Conservation (phyloP, 148 eudicot genomes). For the Heliamphora exappendiculata region DNA sequence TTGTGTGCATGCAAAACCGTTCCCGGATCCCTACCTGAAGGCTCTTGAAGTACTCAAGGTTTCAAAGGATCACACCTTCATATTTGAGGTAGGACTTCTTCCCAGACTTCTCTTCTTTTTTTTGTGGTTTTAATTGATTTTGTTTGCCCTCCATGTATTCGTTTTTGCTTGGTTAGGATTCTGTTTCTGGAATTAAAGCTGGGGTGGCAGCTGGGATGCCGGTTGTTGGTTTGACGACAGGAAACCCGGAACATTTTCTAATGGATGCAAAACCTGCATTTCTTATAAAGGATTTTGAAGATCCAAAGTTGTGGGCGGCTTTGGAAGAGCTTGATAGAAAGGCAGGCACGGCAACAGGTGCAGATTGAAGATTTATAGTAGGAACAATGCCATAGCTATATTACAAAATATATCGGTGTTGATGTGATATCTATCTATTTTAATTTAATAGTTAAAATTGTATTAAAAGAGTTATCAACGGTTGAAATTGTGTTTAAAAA, state of each 20-base stretch:
- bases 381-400: too few relatives aligned
- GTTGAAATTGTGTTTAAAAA: too few relatives aligned
- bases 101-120: background rate
- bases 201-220: conserved; percentile 98
- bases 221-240: conserved; percentile 64
- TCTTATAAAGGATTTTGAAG: conserved; percentile 68
- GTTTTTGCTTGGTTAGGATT: conserved; percentile 41
- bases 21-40: conserved; percentile 84
- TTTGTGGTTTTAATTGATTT: background rate
- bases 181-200: conserved; percentile 86
- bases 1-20: conserved; percentile 85
- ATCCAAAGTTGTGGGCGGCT: conserved; percentile 80
- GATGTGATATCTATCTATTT: too few relatives aligned
- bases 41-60: conserved; percentile 57
- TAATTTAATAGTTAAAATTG: too few relatives aligned
- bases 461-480: too few relatives aligned
- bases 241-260: conserved; percentile 63
- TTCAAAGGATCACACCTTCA: conserved; percentile 71
- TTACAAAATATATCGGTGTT: too few relatives aligned
- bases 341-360: conserved; percentile 11
- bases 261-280: conserved; percentile 67
- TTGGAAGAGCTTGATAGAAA: conserved; percentile 63
- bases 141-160: background rate
- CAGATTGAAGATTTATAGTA: conserved; percentile 18
- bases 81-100: conserved; percentile 56